Base-by-base conservation (phyloP, 768 basidiomycete species). In the Candolleomyces aberdarensis region DNA sequence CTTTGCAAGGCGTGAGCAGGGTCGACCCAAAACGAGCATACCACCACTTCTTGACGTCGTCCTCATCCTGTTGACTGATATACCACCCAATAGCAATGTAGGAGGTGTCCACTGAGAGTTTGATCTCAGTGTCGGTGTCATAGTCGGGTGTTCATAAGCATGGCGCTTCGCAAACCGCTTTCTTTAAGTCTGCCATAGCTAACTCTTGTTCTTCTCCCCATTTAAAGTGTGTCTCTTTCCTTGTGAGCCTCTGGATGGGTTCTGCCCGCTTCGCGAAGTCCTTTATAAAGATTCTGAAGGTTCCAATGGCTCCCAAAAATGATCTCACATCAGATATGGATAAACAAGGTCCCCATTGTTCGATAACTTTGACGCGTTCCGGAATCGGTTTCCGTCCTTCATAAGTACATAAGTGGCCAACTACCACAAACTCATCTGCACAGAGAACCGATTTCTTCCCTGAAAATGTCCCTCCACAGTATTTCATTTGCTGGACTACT, bases 391-490 rank as follows among this genome's bases (percentile, higher is more conserved):
- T 29, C 1, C 71, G 49, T 32, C 75, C 79, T n/a, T 75, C 66
- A 11, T 66, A 70, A 0, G 73, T 78, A 57, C 78, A 80, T 0
- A 57, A 54, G 48, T 82, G 76, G 0, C 79, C 76, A 0, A 83
- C 56, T 0, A 81, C 69, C 0, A 66, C 13, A n/a, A n/a, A n/a
- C n/a, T n/a, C n/a, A n/a, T n/a, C n/a, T n/a, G n/a, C n/a, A n/a
- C n/a, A n/a, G n/a, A n/a, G n/a, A n/a, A n/a, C n/a, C n/a, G n/a
- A n/a, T n/a, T n/a, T n/a, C n/a, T n/a, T n/a, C n/a, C n/a, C n/a
- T n/a, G n/a, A n/a, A n/a, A n/a, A n/a, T n/a, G n/a, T n/a, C n/a
- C n/a, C n/a, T n/a, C n/a, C n/a, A n/a, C n/a, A n/a, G n/a, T n/a
- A n/a, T n/a, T n/a, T n/a, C n/a, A n/a, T n/a, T n/a, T n/a, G n/a